A percentile compares a stretch with the other conserved stretches of the same genome.
Evolutionary conservation across 345 rosid genomes (phyloP).

Genomic region (Conringia planisiliqua): DNA sequence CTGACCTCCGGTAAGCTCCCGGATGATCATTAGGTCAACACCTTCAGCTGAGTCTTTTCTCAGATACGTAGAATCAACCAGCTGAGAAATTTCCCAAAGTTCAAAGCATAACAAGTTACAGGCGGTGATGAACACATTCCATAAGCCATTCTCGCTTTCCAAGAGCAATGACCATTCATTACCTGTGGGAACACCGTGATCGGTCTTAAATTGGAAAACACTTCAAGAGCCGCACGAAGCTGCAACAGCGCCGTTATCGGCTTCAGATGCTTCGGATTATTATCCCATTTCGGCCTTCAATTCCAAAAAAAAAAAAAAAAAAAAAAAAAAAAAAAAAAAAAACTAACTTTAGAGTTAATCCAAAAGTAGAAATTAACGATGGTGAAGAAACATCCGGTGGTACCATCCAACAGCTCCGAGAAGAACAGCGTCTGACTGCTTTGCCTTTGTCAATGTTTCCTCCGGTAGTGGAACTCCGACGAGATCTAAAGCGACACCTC

Average conservation of each 20-base stretch:
- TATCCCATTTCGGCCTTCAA: constrained; percentile 21
- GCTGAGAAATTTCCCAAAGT: background rate
- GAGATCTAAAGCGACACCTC: constrained; percentile 25
- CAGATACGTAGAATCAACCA: constrained; percentile 10
- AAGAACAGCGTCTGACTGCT: constrained; percentile 25
- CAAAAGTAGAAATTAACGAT: background rate
- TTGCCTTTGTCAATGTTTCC: constrained; percentile 22
- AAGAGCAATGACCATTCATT: background rate
- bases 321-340: background rate
- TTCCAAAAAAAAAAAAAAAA: background rate
- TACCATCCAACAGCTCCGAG: constrained; percentile 31
- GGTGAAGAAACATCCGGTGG: background rate
- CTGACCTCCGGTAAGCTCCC: constrained; percentile 24
- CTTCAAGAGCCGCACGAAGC: constrained; percentile 21
- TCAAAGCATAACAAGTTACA: background rate
- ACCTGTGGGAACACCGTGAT: constrained; percentile 26
- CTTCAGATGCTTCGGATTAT: constrained; percentile 13
- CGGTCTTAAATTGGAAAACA: constrained; percentile 19
- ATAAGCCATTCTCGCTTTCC: background rate
- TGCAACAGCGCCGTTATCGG: constrained; percentile 9
- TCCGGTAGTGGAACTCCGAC: constrained; percentile 15
- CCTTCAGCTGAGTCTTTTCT: constrained; percentile 9
- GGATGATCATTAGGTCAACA: constrained; percentile 21
- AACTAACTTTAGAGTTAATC: background rate
- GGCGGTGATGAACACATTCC: background rate